Base-by-base conservation (phyloP, 192 early-diverging fungal genomes). In the Chytriomyces sp. region DNA sequence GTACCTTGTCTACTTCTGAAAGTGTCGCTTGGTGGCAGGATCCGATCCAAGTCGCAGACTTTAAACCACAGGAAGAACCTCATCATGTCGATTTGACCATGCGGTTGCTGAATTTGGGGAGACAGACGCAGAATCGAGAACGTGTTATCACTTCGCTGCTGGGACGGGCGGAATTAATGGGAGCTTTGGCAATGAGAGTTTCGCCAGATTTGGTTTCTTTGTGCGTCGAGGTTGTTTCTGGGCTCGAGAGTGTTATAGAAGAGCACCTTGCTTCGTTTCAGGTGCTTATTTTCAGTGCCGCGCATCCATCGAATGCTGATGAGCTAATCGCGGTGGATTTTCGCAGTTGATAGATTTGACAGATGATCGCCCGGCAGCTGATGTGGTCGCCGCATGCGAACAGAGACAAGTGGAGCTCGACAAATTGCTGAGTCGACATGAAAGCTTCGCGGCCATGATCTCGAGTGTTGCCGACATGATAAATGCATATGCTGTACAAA, bases 401-500 rank as follows among this genome's bases (percentile, higher is more conserved):
- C 7, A 57, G 50, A 16, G 44, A 20, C 45, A 47, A 46, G 1
- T 8, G 10, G 67, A 67, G 20, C 62, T 69, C 28, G 60, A 77
- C 28, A 68, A 53, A 23, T 23, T 69, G 49, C 47, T 62, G 24
- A 68, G 61, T 57, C 50, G 47, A 26, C 67, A 69, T 26, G 53
- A 20, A 13, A 45, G 67, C 28, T 69, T 77, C 35, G 57, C 43
- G 5, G 24, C 8, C 11, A 57, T 77, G 24, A 50, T 61, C 18
- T n/a, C 23, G 20, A 69, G 45, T 10, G 24, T 69, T 11, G 53
- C 53, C 53, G 53, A 13, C 53, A n/a, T 57, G 53, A 57, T n/a
- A 57, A 57, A 20, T 35, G 35, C 26, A 26, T n/a, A 35, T n/a
- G 47, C 43, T 49, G 64, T 18, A 43, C 18, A 13, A 5, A 47